Percentiles rank a stretch among this genome's conserved stretches.
These are phyloP conservation scores for Lichtheimia corymbifera DNA, from an alignment of 371 early-diverging fungal genomes.

Conservation along the genomic window DNA sequence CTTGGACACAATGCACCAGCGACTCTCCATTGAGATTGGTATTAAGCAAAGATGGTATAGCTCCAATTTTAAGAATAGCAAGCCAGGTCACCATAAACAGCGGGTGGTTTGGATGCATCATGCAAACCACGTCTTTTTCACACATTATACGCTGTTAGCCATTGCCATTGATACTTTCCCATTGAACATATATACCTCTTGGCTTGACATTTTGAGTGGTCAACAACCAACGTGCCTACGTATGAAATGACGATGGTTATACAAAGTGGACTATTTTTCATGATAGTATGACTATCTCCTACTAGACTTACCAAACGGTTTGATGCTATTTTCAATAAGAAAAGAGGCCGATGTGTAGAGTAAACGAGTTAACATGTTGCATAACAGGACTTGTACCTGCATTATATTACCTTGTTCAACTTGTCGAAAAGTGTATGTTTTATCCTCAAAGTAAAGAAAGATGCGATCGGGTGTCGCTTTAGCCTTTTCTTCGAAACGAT, in stretches of 20 bases:
- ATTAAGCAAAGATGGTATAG: conserved; percentile 33
- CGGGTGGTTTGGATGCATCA: conserved; percentile 38
- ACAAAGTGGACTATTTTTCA: background rate
- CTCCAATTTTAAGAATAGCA: conserved; percentile 35
- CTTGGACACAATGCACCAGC: conserved; percentile 29
- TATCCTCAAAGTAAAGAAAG: conserved; percentile 27
- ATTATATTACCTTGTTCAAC: conserved; percentile 23
- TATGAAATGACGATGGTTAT: conserved; percentile 4
- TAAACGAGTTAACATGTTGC: background rate
- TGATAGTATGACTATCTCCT: too few relatives aligned
- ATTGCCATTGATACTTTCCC: background rate
- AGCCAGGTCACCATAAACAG: conserved; percentile 22
- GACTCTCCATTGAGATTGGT: conserved; percentile 26
- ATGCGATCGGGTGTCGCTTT: conserved; percentile 19
- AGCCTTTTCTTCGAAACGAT: conserved; percentile 27
- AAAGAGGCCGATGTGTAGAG: background rate
- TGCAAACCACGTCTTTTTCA: conserved; percentile 31
- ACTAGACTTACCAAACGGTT: conserved; percentile 23
- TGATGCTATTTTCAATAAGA: conserved; percentile 14
- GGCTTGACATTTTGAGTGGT: conserved; percentile 20
- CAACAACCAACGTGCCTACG: conserved; percentile 28
- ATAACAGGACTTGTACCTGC: background rate
- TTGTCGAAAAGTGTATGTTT: conserved; percentile 24
- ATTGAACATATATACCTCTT: conserved; percentile 14
- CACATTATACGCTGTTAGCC: background rate